Base-by-base conservation (phyloP, 768 basidiomycete species). In the Cystobasidiopsis lactophilus region DNA sequence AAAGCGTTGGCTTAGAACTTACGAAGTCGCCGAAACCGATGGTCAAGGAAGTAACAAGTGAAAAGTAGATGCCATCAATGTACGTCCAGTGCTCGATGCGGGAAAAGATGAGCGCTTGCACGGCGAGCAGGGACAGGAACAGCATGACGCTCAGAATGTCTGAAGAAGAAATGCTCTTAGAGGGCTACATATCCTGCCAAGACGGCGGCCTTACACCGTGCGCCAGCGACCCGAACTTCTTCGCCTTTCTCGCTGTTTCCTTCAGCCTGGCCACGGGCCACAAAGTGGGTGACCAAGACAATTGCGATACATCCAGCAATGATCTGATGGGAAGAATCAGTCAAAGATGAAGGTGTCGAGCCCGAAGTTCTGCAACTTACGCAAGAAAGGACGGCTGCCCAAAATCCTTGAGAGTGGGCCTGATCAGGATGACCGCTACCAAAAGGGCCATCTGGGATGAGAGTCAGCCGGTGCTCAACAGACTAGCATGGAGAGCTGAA, bases 41-140 rank as follows among this genome's bases (percentile, higher is more conserved):
- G 19, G 57, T 58, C n/a, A 56, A 44, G 9, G 53, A 3, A 24
- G 50, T 51, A 2, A 56, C 55, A 4, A 52, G 19, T n/a, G 38
- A 33, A 37, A 55, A 60, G 47, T 60, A 65, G 27, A 66, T 60
- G 5, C 58, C 65, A 56, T 66, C 64, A 26, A 62, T 59, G 48
- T 65, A 68, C 0, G 52, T 33, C 67, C 67, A 68, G 21, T 58
- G 40, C 44, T 63, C 67, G n/a, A 68, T 60, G 27, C 54, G 57
- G 31, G 57, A 63, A 46, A 64, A 66, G 18, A 64, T 63, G 27
- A 67, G 54, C 3, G 64, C 59, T 51, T 66, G 63, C 5, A 67
- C 27, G 5, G 58, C 65, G n/a, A 66, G 37, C 37, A 65, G 58
- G 14, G 43, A 39, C 26, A 66, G 55, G 44, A 66, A 47, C 10